A percentile compares a stretch with the other conserved stretches of the same genome.
These are phyloP conservation scores for Diaporthe humulicola DNA, from an alignment of 2,329 filamentous ascomycete genomes.

Conservation along the genomic window DNA sequence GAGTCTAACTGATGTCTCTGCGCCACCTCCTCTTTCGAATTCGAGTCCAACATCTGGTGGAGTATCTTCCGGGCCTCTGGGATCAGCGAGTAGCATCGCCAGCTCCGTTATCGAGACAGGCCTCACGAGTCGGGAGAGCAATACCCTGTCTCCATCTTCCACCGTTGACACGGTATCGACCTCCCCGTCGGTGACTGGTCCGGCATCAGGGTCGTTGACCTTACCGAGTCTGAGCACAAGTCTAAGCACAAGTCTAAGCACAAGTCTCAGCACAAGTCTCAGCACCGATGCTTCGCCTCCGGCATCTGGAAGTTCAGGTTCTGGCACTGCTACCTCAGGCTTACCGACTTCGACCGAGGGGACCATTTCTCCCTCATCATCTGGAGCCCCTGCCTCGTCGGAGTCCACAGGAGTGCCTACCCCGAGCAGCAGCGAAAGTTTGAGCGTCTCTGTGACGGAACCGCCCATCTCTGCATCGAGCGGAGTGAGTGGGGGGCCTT, in stretches of 20 bases:
- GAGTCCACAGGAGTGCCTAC: neutral
- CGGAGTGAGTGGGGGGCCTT: neutral
- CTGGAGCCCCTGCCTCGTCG: neutral
- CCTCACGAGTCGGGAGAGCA: neutral
- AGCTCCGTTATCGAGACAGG: conserved; percentile 10
- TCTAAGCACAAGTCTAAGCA: conserved; percentile 2
- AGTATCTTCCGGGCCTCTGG: neutral
- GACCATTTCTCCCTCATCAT: neutral
- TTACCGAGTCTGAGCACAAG: neutral
- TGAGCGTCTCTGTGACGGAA: neutral
- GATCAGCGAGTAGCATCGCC: neutral
- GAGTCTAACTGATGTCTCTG: neutral
- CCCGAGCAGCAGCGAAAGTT: neutral
- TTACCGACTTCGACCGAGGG: neutral
- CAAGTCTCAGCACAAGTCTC: conserved; percentile 2
- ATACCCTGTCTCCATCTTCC: neutral
- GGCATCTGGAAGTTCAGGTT: neutral
- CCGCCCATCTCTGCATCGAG: neutral
- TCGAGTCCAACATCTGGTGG: neutral
- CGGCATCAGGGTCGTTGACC: neutral
- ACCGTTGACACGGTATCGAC: neutral
- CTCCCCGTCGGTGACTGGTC: neutral
- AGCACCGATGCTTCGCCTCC: neutral
- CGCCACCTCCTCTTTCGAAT: neutral
- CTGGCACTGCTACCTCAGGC: neutral